phyloP scores from a whole-genome alignment of 2,329 filamentous ascomycete genomes.

The Pseudohalonectria lignicola region DNA sequence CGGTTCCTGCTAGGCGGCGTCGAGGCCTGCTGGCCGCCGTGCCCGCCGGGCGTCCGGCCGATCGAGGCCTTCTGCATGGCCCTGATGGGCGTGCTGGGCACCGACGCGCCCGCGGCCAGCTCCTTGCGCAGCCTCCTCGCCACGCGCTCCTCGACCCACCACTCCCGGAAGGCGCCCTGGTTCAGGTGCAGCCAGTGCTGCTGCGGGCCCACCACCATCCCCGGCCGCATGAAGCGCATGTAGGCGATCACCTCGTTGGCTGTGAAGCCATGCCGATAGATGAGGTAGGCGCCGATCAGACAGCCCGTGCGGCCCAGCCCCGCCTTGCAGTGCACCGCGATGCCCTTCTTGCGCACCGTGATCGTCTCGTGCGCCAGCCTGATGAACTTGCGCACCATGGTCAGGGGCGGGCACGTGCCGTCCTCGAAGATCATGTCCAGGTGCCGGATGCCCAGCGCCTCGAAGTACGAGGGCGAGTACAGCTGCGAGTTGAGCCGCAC shows the following conservation, averaged over 20 bases:
- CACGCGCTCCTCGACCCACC: slow-evolving; percentile 88
- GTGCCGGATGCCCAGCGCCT: slow-evolving; percentile 86
- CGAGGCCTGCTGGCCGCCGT: slow-evolving; percentile 47
- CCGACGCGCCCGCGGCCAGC: slow-evolving; percentile 30
- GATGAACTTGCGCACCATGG: slow-evolving; percentile 89
- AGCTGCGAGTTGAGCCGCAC: slow-evolving; percentile 92
- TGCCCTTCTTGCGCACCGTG: slow-evolving; percentile 78
- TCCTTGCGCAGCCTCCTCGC: slow-evolving; percentile 56
- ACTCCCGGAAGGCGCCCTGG: slow-evolving; percentile 94
- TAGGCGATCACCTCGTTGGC: slow-evolving; percentile 96
- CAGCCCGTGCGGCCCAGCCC: slow-evolving; percentile 92
- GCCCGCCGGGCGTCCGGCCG: slow-evolving; percentile 38
- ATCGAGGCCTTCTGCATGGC: slow-evolving; percentile 48
- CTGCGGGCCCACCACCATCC: slow-evolving; percentile 97
- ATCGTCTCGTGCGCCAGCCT: slow-evolving; percentile 92
- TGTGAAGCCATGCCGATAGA: slow-evolving; percentile 94
- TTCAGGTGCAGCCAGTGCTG: slow-evolving; percentile 99
- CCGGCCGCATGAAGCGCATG: slow-evolving; percentile 98
- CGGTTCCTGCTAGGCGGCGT: slow-evolving; percentile 79
- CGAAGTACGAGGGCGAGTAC: slow-evolving; percentile 96
- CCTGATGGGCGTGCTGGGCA: slow-evolving; percentile 49
- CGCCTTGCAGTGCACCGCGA: slow-evolving; percentile 97
- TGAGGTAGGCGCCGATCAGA: slow-evolving; percentile 92
- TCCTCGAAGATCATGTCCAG: slow-evolving; percentile 99
- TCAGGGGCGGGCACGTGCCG: slow-evolving; percentile 83